These are phyloP conservation scores for Thraustochytrium sp. DNA, from an alignment of 352 stramenopile species.

Conservation along the genomic window DNA sequence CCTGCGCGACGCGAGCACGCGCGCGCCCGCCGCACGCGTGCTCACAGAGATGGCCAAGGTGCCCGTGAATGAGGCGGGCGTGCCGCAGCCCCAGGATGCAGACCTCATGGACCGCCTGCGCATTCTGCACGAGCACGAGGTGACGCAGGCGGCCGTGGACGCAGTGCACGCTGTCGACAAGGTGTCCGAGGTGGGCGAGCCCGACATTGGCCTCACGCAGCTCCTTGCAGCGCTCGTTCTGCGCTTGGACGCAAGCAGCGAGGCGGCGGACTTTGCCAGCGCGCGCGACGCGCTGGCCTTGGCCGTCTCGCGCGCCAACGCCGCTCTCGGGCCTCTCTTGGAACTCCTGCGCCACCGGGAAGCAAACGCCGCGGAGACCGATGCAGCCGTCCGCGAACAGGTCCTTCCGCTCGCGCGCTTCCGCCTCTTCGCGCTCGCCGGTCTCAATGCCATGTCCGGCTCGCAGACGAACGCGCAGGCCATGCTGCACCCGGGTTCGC, in stretches of 20 bases:
- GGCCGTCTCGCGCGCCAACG: background rate
- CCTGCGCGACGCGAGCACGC: background rate
- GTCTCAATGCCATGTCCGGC: background rate
- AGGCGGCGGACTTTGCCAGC: background rate
- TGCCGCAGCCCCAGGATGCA: background rate
- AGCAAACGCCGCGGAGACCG: background rate
- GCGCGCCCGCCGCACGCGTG: background rate
- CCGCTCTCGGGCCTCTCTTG: background rate
- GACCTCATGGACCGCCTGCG: background rate
- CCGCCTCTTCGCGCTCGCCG: background rate
- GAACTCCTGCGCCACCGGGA: background rate
- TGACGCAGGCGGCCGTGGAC: background rate
- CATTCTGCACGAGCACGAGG: background rate
- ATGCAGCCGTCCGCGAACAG: background rate
- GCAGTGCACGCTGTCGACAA: background rate
- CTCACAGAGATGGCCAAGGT: slow-evolving; percentile 5
- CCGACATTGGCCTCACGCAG: background rate
- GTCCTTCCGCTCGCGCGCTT: slow-evolving; percentile 10
- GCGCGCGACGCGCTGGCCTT: background rate
- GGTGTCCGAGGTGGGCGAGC: background rate
- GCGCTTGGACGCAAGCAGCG: background rate
- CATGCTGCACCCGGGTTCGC: background rate
- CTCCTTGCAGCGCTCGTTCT: background rate
- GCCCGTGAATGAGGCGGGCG: background rate
- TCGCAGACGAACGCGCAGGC: background rate